Evolutionary conservation across 2,329 filamentous ascomycete species (phyloP), one percentile per base, ranked within the genome.

Genomic region (Monosporascus sp.): DNA sequence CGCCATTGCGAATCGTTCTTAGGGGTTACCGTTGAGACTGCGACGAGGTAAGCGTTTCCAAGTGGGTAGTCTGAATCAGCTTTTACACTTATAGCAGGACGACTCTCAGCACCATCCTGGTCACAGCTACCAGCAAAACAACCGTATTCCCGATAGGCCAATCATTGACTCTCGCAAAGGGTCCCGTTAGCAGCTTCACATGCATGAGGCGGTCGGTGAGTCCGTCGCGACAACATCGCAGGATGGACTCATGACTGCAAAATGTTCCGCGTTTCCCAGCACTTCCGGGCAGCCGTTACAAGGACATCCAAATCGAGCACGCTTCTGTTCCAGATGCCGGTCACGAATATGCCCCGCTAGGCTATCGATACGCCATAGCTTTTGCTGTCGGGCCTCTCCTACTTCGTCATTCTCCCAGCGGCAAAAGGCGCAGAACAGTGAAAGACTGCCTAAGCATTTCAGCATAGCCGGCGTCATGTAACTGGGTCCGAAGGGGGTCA

Each of bases 141-240:
- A 56, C 54, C 20, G 54, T 19, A 60, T 56, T 9, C 57, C 55
- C 3, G 55, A 51, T n/a, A 53, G 55, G 31, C 52, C 54, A 14
- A 35, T 54, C 44, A 51, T 55, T 8, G 40, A 43, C 24, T 43
- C 57, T 37, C 26, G 51, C 8, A 51, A 55, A 41, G 52, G 56
- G 27, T 57, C 57, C 8, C 59, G 52, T 46, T 51, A 55, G 52
- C 61, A 56, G 60, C 48, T 58, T 20, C 38, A 60, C 24, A 52
- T 52, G 20, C 56, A 54, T 27, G 59, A 62, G 35, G 53, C 56
- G 27, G 31, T 58, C 43, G 49, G 57, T 31, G 37, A 57, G 37
- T 45, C 60, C 6, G 45, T 58, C 22, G 51, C 55, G 20, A 54
- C 56, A 49, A 43, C 50, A 37, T 20, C 50, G 19, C n/a, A 44